Evolutionary conservation across 1,139 yeast species (phyloP), one percentile per base, ranked within the genome.

Genomic region (Yamadazyma kanchanaburiensis): DNA sequence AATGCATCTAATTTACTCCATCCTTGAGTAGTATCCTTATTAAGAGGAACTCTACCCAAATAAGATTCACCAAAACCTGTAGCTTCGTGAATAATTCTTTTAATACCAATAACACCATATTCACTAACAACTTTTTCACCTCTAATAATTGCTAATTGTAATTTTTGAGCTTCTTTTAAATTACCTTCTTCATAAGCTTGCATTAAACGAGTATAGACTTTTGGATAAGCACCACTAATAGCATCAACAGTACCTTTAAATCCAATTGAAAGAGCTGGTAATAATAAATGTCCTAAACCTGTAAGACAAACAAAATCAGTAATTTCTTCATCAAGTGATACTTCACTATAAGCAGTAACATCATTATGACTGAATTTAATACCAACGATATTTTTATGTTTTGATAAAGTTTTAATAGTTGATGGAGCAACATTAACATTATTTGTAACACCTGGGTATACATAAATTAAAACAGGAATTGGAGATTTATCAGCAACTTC

Each of bases 371-470:
- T 61, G 37, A 69, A 56, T 47, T 71, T 71, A 43, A 62, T 57
- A 10, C 77, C 77, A 22, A 68, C 70, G 28, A 71, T 64, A 40
- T 70, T 68, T 27, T 58, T 57, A 45, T 70, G 75, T 27, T 37
- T 40, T 11, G 64, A 49, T 24, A 65, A 51, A 22, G 45, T 43
- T 31, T 45, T 49, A 33, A 62, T 53, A 18, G 64, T 52, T 15
- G 49, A 53, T 4, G 59, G 53, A 12, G 48, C 38, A 19, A 65
- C 48, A 24, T 45, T 51, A 28, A 63, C 54, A 16, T 58, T 58
- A 37, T 64, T 65, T 27, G 60, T 52, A 21, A 67, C 74, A 7
- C 76, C 76, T 12, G 77, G 78, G 50, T 60, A 72, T 39, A 69
- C 59, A 57, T 72, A 72, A 35, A 72, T 57, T 43, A 72, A 44